Evolutionary conservation across 257 asterid species (phyloP), one percentile per base, ranked within the genome.

Genomic region (Jaltomata sinuosa): DNA sequence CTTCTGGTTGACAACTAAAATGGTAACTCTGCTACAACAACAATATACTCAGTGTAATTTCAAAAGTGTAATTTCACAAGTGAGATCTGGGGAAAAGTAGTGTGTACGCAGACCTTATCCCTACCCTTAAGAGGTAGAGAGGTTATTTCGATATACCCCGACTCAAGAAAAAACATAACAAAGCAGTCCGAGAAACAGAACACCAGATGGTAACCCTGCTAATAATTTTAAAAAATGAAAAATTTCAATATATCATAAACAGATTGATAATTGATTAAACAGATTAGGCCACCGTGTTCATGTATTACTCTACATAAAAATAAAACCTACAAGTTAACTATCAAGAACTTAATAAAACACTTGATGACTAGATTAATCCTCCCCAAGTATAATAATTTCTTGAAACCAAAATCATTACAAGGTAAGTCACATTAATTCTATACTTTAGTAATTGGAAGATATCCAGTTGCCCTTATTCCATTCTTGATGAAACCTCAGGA

Each of bases 401-500:
- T 21, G 62, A 54, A 54, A 54, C 62, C 12, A 54, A 21, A 54
- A 21, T 21, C 10, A 54, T 2, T 54, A 54, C 62, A 54, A 53
- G 22, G 22, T 18, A 53, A 54, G 22, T 61, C 36, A 11, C 68
- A 61, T 61, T 25, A 61, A 61, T 11, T 25, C 19, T 25, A 25
- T 31, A 61, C 19, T 11, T 61, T 5, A 25, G 67, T n/a, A n/a
- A n/a, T 61, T 61, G 40, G 87, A 34, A 78, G 49, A 64, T 79
- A 84, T 32, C 87, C 87, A 84, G 2, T 34, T 50, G 8, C 84
- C 87, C 59, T 80, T 80, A 45, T 54, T 68, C 27, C 36, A 85
- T 50, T 85, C 87, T 62, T 81, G 87, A 81, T 81, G 87, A 81
- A 71, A 21, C 53, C 85, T 85, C 57, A 85, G 25, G 1, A 57